Evolutionary conservation across 129 eudicot species (phyloP), one percentile per base, ranked within the genome.

Genomic region (Heracleum sosnowskyi): DNA sequence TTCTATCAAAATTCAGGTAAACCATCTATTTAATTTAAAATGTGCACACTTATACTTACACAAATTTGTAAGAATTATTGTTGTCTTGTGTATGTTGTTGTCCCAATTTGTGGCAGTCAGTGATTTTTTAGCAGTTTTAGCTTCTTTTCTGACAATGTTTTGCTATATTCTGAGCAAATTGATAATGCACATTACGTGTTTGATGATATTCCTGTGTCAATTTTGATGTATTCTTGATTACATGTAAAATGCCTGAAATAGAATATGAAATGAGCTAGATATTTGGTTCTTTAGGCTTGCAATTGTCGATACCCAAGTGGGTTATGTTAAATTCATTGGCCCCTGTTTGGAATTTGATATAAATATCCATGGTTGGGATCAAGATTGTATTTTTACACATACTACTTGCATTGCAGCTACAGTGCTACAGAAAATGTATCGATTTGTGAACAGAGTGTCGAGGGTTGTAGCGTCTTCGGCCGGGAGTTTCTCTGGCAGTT

Each of bases 391-490:
- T 39, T 39, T 41, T 73, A 5, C 7, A 11, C 2, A 4, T 40
- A 3, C 17, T 41, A 73, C 76, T 11, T 40, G 76, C 33, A 26
- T n/a, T 60, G 53, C 76, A 41, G 81, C 80, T 26, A 82, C 89
- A 85, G 91, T 13, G 22, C 83, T 55, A 69, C 73, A 64, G 73
- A 87, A 42, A 24, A 91, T 91, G 96, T 84, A 81, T 42, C 87
- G 82, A 28, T 41, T 87, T 69, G 83, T 77, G 29, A 79, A 75
- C 42, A 81, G 78, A 78, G 68, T 80, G 26, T 81, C 86, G 76
- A 85, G 84, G 81, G 81, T 82, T 77, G 90, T 39, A 2, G 26
- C 80, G 33, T 83, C 90, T 74, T 31, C 74, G 0, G 49, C 72
- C 12, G 79, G 75, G 74, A 37, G 46, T 64, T 36, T 16, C n/a